Base-by-base conservation (phyloP, 768 basidiomycete genomes). In the Leucosporidium creatinivorum region DNA sequence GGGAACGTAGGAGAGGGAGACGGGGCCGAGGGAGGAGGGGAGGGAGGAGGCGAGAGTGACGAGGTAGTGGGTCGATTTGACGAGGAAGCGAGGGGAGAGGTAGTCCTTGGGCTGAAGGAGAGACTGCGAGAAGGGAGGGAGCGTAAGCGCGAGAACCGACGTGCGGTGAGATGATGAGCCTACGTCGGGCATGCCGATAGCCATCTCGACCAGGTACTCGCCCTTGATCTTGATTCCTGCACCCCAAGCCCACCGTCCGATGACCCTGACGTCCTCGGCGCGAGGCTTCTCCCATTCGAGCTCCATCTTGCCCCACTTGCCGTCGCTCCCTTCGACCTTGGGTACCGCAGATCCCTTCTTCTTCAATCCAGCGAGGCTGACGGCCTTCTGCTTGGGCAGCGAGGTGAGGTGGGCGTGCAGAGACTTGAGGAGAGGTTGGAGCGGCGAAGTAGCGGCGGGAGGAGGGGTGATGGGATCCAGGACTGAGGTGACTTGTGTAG, bases 101-200 rank as follows among this genome's bases (percentile, higher is more conserved):
- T 91, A 90, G 76, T 98, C 93, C 76, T 98, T 99, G 75, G 93
- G 91, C 80, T 94, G 91, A 75, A 98, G 93, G n/a, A 96, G 80
- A 30, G 69, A 50, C 80, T 80, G 69, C n/a, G 51, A 9, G 1
- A 0, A 4, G 10, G 10, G 7, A 25, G 25, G 59, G 60, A 15
- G 15, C 13, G 8, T 33, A 3, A 30, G 15, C 8, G 15, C 7
- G 9, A n/a, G 36, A 17, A 4, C 0, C 18, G 13, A 5, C 18
- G 8, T 3, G 13, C 18, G 21, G 26, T n/a, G 21, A 49, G 47
- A 18, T 10, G 28, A 21, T 19, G 47, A 3, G 26, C 36, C 47
- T 23, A 75, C 75, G 2, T 66, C 47, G 26, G 75, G 75, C 67
- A 76, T 69, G 10, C 69, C 69, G 6, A 73, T 48, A 0, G 68